Evolutionary conservation across 192 early-diverging fungal genomes (phyloP), one percentile per base, ranked within the genome.

Genomic region (Spinellus fusiger): DNA sequence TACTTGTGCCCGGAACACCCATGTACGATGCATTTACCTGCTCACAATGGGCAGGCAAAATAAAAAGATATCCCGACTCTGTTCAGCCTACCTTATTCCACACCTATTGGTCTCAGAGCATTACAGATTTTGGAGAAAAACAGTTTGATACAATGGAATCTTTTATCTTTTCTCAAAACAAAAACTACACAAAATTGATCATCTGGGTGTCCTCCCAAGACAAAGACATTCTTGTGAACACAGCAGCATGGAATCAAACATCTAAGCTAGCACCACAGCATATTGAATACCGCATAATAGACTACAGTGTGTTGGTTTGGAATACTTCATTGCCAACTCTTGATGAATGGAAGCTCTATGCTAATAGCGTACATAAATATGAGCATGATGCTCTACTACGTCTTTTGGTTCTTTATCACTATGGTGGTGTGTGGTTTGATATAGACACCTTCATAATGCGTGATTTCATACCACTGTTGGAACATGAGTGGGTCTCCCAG

Each of bases 391-490:
- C 38, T 15, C 35, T 61, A 25, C 34, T 65, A 22, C 28, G 57
- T 53, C 23, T 71, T 6, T 22, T 56, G 2, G 59, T 60, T 18
- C 40, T 71, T 20, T 57, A 61, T 33, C 46, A 65, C n/a, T 65
- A 57, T 55, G 69, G 69, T 32, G 69, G 69, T 46, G 47, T 71
- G 4, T 71, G 69, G 69, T 71, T 71, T 49, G 63, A 71, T 32
- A 46, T 56, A 32, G 48, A 59, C 26, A 49, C 34, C 1, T 29
- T 71, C 10, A 56, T 71, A 46, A 49, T 71, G 26, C 40, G 69
- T 10, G 63, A 71, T 23, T 44, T 71, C 38, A 56, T 51, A 4
- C 69, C 63, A 7, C 34, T 71, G 9, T 16, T 61, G 7, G 54
- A 64, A 56, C 58, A 71, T 22, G 69, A 71, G 52, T 71, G 69